A percentile compares a stretch with the other conserved stretches of the same genome.
Conservation (phyloP, 495 filamentous ascomycete species). For the Neurospora sp. region DNA sequence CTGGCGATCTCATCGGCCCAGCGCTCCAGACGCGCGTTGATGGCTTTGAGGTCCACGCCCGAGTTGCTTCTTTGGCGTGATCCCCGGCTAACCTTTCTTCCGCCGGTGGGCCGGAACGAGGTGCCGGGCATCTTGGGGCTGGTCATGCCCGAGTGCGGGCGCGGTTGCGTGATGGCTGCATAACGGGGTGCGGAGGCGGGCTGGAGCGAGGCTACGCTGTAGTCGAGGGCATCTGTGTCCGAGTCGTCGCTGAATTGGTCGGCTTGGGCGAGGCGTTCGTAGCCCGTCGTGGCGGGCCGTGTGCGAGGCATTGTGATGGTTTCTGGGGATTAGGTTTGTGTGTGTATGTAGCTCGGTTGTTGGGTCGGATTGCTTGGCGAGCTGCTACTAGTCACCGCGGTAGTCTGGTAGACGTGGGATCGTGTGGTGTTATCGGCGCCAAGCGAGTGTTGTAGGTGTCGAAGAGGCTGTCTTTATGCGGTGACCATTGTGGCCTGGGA, state of each 20-base stretch:
- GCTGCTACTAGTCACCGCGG: background rate
- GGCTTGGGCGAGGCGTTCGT: slow-evolving; percentile 84
- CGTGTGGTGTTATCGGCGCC: background rate
- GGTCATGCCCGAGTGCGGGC: slow-evolving; percentile 51
- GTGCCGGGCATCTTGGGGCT: slow-evolving; percentile 28
- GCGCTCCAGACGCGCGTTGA: slow-evolving; percentile 89
- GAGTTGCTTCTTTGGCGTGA: slow-evolving; percentile 55
- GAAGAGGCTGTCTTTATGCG: background rate
- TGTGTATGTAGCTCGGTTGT: background rate
- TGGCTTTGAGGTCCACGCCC: slow-evolving; percentile 95
- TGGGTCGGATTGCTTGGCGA: background rate
- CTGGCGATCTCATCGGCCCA: slow-evolving; percentile 98
- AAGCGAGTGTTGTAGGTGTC: background rate
- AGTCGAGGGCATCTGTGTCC: slow-evolving; percentile 49
- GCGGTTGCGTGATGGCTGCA: slow-evolving; percentile 53
- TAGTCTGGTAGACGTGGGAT: background rate
- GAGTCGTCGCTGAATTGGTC: slow-evolving; percentile 77
- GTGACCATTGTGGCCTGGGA: background rate
- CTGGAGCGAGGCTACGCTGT: slow-evolving; percentile 46
- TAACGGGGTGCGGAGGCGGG: slow-evolving; percentile 58
- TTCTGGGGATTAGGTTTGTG: background rate
- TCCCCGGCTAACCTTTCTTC: slow-evolving; percentile 17
- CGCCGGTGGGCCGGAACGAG: slow-evolving; percentile 31
- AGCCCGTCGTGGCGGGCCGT: slow-evolving; percentile 74
- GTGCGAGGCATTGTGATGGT: slow-evolving; percentile 25